phyloP scores from a whole-genome alignment of 768 basidiomycete species.

The Russula sp. region DNA sequence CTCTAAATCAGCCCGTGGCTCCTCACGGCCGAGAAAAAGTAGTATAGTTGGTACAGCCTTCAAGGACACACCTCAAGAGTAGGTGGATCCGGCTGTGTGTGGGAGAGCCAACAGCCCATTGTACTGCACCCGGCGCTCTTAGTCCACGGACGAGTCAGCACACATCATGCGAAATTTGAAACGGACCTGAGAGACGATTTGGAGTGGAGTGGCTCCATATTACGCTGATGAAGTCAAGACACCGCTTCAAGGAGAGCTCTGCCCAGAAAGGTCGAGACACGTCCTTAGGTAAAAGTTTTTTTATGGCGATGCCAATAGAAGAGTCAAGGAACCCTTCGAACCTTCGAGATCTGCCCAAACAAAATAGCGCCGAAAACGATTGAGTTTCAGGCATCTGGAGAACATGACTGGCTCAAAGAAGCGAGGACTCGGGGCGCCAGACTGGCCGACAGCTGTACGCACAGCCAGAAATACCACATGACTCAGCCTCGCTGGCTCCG shows the following conservation, averaged over 20 bases:
- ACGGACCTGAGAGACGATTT: slow-evolving; percentile 21
- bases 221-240: not conserved
- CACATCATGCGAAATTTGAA: not conserved
- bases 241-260: not conserved
- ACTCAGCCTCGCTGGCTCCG: not conserved
- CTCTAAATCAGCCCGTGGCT: slow-evolving; percentile 19
- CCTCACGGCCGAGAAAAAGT: slow-evolving; percentile 1
- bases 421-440: not conserved
- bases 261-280: not conserved
- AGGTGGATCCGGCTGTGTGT: slow-evolving; percentile 18
- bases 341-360: slow-evolving; percentile 23
- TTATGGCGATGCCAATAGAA: not conserved
- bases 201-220: slow-evolving; percentile 12
- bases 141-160: slow-evolving; percentile 3
- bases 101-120: slow-evolving; percentile 23
- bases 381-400: not conserved
- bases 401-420: not conserved
- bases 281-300: slow-evolving; percentile 3
- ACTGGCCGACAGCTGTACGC: no score
- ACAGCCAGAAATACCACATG: not conserved
- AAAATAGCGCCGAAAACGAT: slow-evolving; percentile 2
- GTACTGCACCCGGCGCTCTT: slow-evolving; percentile 11
- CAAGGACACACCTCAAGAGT: slow-evolving; percentile 13
- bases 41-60: slow-evolving; percentile 7
- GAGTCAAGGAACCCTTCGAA: not conserved